Base-by-base conservation (phyloP, 768 basidiomycete species). In the Lactarius sanguifluus region DNA sequence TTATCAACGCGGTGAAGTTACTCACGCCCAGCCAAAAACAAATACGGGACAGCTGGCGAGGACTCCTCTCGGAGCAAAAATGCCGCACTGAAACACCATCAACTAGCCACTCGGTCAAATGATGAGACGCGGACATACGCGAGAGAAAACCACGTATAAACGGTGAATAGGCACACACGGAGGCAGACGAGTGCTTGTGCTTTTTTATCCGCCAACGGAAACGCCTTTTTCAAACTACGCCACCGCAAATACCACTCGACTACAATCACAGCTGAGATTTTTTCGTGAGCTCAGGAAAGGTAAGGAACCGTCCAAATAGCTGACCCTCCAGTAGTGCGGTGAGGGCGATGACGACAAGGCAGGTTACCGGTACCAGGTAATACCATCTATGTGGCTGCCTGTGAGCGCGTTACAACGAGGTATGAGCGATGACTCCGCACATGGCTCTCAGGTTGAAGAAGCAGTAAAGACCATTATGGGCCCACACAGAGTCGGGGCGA, bases 21-120 rank as follows among this genome's bases (percentile, higher is more conserved):
- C 83, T 71, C 65, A 86, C 85, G 68, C 16, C 81, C 76, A 36
- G 85, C 85, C 60, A 82, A 81, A 16, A 83, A 73, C 76, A 86
- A 79, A 70, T 81, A 82, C 40, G 80, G 71, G 79, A 80, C 3
- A 75, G 67, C 23, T 71, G 75, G 23, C 6, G 55, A 12, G 2
- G 5, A 12, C 1, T 13, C 12, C 8, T 13, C 12, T 38, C 28
- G 58, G 34, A 47, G 55, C 16, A 13, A 16, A 41, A 50, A 6
- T 3, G 66, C 4, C 1, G 34, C 43, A 28, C 66, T 67, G 15
- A 34, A 38, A 56, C 16, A 15, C 28, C 15, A 47, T 64, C 50
- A 67, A 36, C 30, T n/a, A 28, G 54, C 23, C 10, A 43, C 32
- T 28, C 34, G 12, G 32, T 34, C 34, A 28, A 34, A 12, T n/a